phyloP scores from a whole-genome alignment of 352 stramenopile genomes.

The Globisporangium okanoganense region DNA sequence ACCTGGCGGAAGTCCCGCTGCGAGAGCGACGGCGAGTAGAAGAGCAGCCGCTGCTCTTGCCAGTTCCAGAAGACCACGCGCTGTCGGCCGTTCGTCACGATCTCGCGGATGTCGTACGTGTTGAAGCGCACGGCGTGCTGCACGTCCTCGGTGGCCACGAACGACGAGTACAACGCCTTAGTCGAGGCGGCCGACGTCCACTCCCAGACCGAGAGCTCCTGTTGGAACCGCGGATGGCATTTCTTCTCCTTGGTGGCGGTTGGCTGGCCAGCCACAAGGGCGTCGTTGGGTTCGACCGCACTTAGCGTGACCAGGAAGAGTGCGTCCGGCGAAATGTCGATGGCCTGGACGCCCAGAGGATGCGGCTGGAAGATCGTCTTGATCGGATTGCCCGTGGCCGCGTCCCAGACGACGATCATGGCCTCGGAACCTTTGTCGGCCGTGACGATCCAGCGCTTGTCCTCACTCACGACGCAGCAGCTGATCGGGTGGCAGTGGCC shows the following conservation, averaged over 20 bases:
- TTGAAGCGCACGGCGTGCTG: constrained; percentile 89
- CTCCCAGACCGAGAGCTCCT: constrained; percentile 87
- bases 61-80: constrained; percentile 91
- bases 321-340: constrained; percentile 89
- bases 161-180: constrained; percentile 45
- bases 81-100: constrained; percentile 87
- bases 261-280: constrained; percentile 9
- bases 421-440: constrained; percentile 82
- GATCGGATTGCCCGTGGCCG: constrained; percentile 75
- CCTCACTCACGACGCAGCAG: constrained; percentile 84
- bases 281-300: constrained; percentile 18
- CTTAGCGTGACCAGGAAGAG: constrained; percentile 88
- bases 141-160: constrained; percentile 70
- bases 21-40: constrained; percentile 81
- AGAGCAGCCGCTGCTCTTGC: constrained; percentile 71
- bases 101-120: constrained; percentile 79
- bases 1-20: constrained; percentile 79
- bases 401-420: constrained; percentile 93
- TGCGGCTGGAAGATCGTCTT: constrained; percentile 91
- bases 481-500: constrained; percentile 91
- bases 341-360: constrained; percentile 60
- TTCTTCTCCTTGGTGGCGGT: constrained; percentile 3
- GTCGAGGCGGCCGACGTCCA: constrained; percentile 55
- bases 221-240: constrained; percentile 45
- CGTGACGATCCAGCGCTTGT: constrained; percentile 93